Evolutionary conservation across 495 filamentous ascomycete genomes (phyloP).

Genomic region (Penicillium desertorum): DNA sequence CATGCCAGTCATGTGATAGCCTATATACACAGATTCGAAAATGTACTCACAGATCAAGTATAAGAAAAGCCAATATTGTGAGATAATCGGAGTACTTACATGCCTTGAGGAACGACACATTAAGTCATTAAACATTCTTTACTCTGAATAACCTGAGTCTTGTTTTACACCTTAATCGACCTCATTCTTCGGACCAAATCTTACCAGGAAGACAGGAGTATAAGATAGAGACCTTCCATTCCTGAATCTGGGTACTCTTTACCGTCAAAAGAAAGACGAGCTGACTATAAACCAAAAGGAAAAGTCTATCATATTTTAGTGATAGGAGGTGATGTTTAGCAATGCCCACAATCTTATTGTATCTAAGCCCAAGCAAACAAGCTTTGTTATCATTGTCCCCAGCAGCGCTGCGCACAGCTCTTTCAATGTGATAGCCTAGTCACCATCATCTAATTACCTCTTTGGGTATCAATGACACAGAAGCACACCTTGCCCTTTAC

Average conservation of each 20-base stretch:
- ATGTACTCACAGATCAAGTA: too few species aligned
- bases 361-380: not conserved
- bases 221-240: not conserved
- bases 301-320: not conserved
- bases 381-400: not conserved
- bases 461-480: too few species aligned
- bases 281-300: not conserved
- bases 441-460: not conserved
- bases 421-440: not conserved
- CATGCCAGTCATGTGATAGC: not conserved
- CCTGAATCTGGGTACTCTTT: not conserved
- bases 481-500: too few species aligned
- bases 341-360: not conserved
- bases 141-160: too few species aligned
- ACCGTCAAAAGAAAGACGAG: not conserved
- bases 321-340: not conserved
- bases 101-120: too few species aligned
- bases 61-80: too few species aligned
- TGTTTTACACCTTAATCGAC: not conserved
- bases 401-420: not conserved
- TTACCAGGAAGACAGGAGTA: not conserved
- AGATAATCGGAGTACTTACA: too few species aligned
- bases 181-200: not conserved
- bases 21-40: too few species aligned
- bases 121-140: too few species aligned